Evolutionary conservation across 75 land plant genomes (phyloP).

Genomic region (Pinus albicaulis): DNA sequence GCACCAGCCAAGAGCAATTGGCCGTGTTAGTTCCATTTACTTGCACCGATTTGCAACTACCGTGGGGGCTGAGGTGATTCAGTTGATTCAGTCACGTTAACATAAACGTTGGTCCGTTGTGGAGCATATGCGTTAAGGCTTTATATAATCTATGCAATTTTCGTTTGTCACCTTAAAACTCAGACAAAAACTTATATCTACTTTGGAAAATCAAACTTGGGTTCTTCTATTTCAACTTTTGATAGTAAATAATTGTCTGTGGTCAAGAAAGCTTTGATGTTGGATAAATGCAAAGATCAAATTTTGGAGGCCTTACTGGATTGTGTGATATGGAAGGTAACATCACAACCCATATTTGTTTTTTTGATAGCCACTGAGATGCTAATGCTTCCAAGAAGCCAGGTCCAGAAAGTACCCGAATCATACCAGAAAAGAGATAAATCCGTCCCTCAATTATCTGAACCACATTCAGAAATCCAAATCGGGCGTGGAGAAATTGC

Average conservation of each 20-base stretch:
- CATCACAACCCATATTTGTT: slow-evolving; percentile 88
- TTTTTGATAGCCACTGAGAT: slow-evolving; percentile 57
- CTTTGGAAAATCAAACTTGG: slow-evolving; percentile 57
- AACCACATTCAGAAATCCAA: too few relatives aligned
- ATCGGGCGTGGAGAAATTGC: too few relatives aligned
- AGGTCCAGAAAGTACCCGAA: slow-evolving; percentile 71
- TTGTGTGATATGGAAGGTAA: slow-evolving; percentile 50
- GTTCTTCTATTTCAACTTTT: slow-evolving; percentile 74
- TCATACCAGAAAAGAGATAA: slow-evolving; percentile 75
- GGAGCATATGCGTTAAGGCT: too few relatives aligned
- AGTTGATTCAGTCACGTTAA: too few relatives aligned
- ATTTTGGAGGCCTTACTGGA: slow-evolving; percentile 48
- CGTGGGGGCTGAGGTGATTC: too few relatives aligned
- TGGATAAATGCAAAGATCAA: slow-evolving; percentile 80
- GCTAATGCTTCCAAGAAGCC: slow-evolving; percentile 70
- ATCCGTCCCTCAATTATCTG: slow-evolving; percentile 35
- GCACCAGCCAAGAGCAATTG: too few relatives aligned
- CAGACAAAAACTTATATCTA: too few relatives aligned
- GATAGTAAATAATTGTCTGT: slow-evolving; percentile 46
- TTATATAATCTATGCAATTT: too few relatives aligned
- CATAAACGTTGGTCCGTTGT: too few relatives aligned
- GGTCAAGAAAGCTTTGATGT: slow-evolving; percentile 81
- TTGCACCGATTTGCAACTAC: too few relatives aligned
- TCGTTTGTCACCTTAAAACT: too few relatives aligned
- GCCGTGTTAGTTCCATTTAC: too few relatives aligned